Evolutionary conservation across 1,284 basidiomycete genomes (phyloP).

Genomic region (Peniophora sp.): DNA sequence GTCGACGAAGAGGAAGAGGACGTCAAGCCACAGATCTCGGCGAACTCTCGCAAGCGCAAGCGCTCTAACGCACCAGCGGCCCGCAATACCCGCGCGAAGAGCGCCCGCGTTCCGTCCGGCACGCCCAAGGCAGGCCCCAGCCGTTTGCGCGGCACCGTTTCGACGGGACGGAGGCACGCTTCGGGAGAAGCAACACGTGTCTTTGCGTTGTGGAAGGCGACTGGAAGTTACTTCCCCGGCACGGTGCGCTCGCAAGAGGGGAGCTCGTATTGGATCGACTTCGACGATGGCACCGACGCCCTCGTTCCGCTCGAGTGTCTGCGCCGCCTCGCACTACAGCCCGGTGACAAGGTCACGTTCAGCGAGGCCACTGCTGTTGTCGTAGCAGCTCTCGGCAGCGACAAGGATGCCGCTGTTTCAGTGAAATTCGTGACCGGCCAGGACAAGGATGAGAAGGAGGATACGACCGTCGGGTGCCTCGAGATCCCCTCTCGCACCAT

Average conservation of each 20-base stretch:
- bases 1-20: constrained; percentile 31
- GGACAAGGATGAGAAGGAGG: constrained; percentile 19
- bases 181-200: constrained; percentile 39
- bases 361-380: constrained; percentile 11
- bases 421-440: not conserved
- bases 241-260: constrained; percentile 27
- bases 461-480: constrained; percentile 20
- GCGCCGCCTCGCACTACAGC: constrained; percentile 38
- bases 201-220: constrained; percentile 57
- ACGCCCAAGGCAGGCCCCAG: constrained; percentile 7
- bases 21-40: constrained; percentile 10
- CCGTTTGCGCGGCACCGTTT: not conserved
- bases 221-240: constrained; percentile 57
- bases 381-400: not conserved
- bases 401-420: not conserved
- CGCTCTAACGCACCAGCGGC: constrained; percentile 22
- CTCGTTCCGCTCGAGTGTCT: constrained; percentile 44
- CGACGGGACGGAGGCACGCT: constrained; percentile 7
- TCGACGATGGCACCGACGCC: constrained; percentile 49
- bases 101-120: constrained; percentile 20
- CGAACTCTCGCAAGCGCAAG: constrained; percentile 39
- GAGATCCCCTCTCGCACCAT: constrained; percentile 42
- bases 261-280: constrained; percentile 38
- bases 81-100: constrained; percentile 13
- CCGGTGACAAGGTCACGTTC: constrained; percentile 49